Percentiles rank a stretch among this genome's conserved stretches.
Conservation (phyloP, 2,329 filamentous ascomycete genomes). For the Septoria linicola region DNA sequence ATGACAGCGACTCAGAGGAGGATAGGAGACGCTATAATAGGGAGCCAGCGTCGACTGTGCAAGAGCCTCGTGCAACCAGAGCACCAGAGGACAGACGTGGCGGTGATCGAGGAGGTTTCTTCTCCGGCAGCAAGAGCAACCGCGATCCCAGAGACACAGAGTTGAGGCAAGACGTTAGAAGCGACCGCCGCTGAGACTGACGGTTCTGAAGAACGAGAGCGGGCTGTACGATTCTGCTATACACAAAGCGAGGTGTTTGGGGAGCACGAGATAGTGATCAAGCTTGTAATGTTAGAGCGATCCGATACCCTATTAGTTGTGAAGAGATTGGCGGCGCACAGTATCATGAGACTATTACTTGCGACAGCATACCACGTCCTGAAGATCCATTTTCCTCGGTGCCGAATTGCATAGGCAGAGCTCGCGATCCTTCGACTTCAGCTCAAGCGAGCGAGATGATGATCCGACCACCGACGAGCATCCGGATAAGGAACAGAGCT, state of each 20-base stretch:
- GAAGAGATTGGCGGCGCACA: not conserved
- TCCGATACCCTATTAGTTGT: not conserved
- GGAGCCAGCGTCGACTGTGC: conserved; percentile 11
- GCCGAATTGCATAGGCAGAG: no score
- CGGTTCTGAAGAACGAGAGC: not conserved
- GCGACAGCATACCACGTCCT: no score
- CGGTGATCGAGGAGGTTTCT: conserved; percentile 21
- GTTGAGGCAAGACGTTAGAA: conserved; percentile 18
- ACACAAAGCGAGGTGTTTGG: not conserved
- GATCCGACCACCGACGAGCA: no score
- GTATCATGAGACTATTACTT: not conserved
- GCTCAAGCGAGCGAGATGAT: no score
- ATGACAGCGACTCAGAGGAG: conserved; percentile 18
- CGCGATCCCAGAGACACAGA: conserved; percentile 13
- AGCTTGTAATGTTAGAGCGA: not conserved
- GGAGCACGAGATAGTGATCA: not conserved
- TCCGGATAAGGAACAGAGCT: no score
- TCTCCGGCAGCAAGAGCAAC: conserved; percentile 19
- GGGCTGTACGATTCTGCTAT: not conserved
- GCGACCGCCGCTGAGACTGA: not conserved
- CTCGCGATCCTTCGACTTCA: no score
- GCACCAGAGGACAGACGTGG: conserved; percentile 22
- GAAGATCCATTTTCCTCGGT: no score
- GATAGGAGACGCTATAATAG: conserved; percentile 6
- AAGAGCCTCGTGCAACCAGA: conserved; percentile 20